A percentile compares a stretch with the other conserved stretches of the same genome.
These are phyloP conservation scores for Hyaloscypha hepaticicola DNA, from an alignment of 495 filamentous ascomycete species.

Conservation along the genomic window DNA sequence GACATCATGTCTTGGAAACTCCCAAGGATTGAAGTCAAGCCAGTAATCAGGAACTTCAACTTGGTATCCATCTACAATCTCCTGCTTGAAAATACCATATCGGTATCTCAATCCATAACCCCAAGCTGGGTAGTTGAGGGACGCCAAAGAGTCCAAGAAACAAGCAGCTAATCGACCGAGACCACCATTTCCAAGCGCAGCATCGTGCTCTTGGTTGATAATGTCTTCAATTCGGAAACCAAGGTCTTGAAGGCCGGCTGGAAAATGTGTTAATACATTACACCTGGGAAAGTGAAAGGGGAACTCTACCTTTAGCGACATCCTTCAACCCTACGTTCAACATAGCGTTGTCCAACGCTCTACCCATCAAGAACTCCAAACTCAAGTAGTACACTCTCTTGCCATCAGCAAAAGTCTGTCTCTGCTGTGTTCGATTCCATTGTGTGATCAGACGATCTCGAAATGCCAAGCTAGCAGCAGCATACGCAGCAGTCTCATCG, in stretches of 20 bases:
- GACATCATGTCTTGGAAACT: constrained; percentile 93
- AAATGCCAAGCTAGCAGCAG: constrained; percentile 85
- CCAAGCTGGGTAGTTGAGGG: constrained; percentile 94
- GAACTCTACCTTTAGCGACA: constrained; percentile 63
- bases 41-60: constrained; percentile 98
- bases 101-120: constrained; percentile 93
- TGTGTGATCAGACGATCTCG: constrained; percentile 89
- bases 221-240: constrained; percentile 97
- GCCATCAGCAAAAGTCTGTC: constrained; percentile 83
- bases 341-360: constrained; percentile 97
- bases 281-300: neutral
- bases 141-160: constrained; percentile 93
- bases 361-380: constrained; percentile 95
- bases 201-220: constrained; percentile 92
- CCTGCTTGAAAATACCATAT: constrained; percentile 99
- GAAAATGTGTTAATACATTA: constrained; percentile 15
- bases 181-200: constrained; percentile 93
- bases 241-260: constrained; percentile 77
- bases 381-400: constrained; percentile 97
- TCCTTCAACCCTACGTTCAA: constrained; percentile 90
- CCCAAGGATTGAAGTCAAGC: constrained; percentile 99
- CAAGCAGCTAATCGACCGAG: constrained; percentile 93
- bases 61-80: constrained; percentile 96
- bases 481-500: constrained; percentile 91
- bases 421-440: constrained; percentile 97